A percentile compares a stretch with the other conserved stretches of the same genome.
Conservation (phyloP, 1,284 basidiomycete genomes). For the Apiotrichum mycotoxinovorans region DNA sequence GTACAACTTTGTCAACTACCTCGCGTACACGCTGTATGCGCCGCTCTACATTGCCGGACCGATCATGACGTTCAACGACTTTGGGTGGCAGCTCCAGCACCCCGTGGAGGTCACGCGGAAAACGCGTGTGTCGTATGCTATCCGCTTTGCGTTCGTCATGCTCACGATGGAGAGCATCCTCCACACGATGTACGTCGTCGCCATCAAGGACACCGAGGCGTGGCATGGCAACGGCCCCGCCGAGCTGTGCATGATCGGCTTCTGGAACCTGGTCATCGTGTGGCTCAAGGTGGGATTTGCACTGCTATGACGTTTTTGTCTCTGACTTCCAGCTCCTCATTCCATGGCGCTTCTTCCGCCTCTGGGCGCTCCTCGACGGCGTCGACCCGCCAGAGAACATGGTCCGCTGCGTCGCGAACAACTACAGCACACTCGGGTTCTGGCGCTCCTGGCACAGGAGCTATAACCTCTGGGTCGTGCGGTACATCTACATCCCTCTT, state of each 20-base stretch:
- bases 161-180: constrained; percentile 87
- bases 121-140: constrained; percentile 56
- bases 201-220: constrained; percentile 79
- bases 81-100: constrained; percentile 64
- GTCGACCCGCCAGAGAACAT: constrained; percentile 97
- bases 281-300: constrained; percentile 81
- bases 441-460: constrained; percentile 96
- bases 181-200: constrained; percentile 95
- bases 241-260: constrained; percentile 87
- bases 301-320: not conserved
- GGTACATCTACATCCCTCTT: constrained; percentile 92
- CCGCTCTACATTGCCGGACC: constrained; percentile 95
- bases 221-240: constrained; percentile 67
- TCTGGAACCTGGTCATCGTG: constrained; percentile 94
- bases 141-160: constrained; percentile 69
- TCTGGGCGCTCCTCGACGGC: constrained; percentile 87
- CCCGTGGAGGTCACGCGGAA: constrained; percentile 52
- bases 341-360: constrained; percentile 94
- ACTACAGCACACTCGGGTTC: constrained; percentile 89
- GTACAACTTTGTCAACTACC: constrained; percentile 60
- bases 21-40: constrained; percentile 79
- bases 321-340: constrained; percentile 67
- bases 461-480: constrained; percentile 95
- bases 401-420: constrained; percentile 98
- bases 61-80: constrained; percentile 95